Percentiles rank a stretch among this genome's conserved stretches.
Evolutionary conservation across 208 protist species (phyloP).

Genomic region (Trypanosoma melophagium): DNA sequence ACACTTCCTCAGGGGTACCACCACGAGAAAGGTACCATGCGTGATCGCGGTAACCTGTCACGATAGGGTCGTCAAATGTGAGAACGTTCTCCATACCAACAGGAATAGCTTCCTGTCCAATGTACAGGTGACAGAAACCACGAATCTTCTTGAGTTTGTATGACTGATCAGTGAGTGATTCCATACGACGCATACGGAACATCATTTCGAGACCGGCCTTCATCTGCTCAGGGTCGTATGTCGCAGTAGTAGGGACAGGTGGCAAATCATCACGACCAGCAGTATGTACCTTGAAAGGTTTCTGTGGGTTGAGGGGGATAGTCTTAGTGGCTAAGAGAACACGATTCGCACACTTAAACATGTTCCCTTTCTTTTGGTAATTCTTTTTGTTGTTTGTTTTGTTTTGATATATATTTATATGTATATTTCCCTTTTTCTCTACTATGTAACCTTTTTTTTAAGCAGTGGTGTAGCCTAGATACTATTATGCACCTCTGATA

Average conservation of each 20-base stretch:
- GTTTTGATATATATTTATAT: background rate
- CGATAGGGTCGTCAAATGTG: conserved; percentile 89
- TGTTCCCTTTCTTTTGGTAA: conserved; percentile 24
- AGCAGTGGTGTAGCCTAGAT: too few relatives aligned
- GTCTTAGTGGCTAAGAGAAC: conserved; percentile 71
- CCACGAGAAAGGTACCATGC: conserved; percentile 92
- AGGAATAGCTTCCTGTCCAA: conserved; percentile 96
- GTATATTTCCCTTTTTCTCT: conserved; percentile 22
- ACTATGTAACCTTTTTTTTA: too few relatives aligned
- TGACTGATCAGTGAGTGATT: conserved; percentile 92
- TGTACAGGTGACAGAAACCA: conserved; percentile 98
- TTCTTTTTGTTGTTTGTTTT: conserved; percentile 16
- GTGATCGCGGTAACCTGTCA: conserved; percentile 98
- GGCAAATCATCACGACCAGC: conserved; percentile 66
- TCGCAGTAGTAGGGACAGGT: conserved; percentile 67
- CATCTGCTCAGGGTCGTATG: conserved; percentile 73
- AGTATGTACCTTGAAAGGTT: conserved; percentile 73
- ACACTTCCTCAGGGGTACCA: conserved; percentile 82
- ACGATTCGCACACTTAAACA: conserved; percentile 69
- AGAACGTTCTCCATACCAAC: conserved; percentile 93
- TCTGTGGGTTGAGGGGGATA: conserved; percentile 64
- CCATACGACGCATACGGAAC: conserved; percentile 94
- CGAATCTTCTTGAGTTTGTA: conserved; percentile 97
- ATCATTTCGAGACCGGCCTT: conserved; percentile 86
- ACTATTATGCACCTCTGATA: too few relatives aligned